Conservation (phyloP, 1,284 basidiomycete species). For the Sporisorium iseilematis-ciliati region DNA sequence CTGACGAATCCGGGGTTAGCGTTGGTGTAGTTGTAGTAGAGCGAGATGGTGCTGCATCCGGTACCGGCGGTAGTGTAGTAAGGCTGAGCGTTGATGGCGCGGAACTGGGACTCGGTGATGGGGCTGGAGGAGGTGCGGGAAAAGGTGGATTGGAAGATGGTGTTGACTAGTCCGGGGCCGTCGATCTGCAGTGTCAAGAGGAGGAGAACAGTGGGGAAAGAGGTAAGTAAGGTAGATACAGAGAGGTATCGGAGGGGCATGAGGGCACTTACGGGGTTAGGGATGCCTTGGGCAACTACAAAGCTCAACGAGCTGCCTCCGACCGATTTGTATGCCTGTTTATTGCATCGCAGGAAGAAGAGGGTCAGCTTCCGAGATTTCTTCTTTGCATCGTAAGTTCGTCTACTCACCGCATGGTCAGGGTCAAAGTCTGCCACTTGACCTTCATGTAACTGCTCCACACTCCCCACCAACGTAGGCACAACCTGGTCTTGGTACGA, state of each 20-base stretch:
- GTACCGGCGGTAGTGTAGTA: constrained; percentile 24
- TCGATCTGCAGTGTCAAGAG: constrained; percentile 10
- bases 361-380: no score
- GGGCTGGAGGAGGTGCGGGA: constrained; percentile 9
- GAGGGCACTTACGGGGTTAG: constrained; percentile 14
- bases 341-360: no score
- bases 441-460: constrained; percentile 16
- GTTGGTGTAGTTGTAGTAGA: constrained; percentile 32
- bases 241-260: background rate
- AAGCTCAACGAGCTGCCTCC: constrained; percentile 17
- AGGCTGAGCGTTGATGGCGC: constrained; percentile 19
- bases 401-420: constrained; percentile 15
- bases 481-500: constrained; percentile 27
- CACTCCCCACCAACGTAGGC: constrained; percentile 14
- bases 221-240: background rate
- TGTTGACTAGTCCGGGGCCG: constrained; percentile 21
- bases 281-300: constrained; percentile 17
- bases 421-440: constrained; percentile 31
- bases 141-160: constrained; percentile 20
- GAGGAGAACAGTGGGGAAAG: background rate
- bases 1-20: constrained; percentile 25
- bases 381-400: no score
- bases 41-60: constrained; percentile 18
- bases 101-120: constrained; percentile 13
- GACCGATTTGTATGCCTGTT: constrained; percentile 14